Percentiles rank a stretch among this genome's conserved stretches.
These are phyloP conservation scores for Stylonectria norvegica DNA, from an alignment of 2,329 filamentous ascomycete species.

Conservation along the genomic window DNA sequence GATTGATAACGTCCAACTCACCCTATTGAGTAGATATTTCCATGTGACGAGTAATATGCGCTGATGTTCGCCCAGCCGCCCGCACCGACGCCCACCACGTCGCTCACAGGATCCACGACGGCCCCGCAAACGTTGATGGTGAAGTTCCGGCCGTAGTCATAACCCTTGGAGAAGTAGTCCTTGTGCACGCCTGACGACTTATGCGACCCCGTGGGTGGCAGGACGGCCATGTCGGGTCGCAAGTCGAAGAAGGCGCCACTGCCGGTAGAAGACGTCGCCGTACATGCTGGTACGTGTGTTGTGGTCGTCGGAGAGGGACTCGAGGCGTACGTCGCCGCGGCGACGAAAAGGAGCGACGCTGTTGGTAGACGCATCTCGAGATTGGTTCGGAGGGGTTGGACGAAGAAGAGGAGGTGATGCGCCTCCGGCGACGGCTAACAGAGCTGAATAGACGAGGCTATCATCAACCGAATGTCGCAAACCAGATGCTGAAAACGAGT, in stretches of 20 bases:
- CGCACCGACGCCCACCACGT: conserved; percentile 63
- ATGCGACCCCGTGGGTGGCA: conserved; percentile 40
- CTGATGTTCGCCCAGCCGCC: conserved; percentile 68
- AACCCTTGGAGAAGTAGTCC: conserved; percentile 65
- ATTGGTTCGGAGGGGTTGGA: neutral
- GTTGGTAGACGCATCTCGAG: conserved; percentile 27
- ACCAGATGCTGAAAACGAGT: conserved; percentile 4
- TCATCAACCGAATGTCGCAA: conserved; percentile 6
- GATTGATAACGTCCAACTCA: conserved; percentile 37
- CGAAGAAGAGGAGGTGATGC: conserved; percentile 1
- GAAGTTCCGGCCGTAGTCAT: conserved; percentile 77
- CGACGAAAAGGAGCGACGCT: conserved; percentile 33
- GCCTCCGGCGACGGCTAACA: conserved; percentile 8
- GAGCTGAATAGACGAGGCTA: conserved; percentile 1
- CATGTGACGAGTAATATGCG: conserved; percentile 68
- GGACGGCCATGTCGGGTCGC: conserved; percentile 50
- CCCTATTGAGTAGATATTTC: conserved; percentile 72
- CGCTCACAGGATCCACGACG: conserved; percentile 63
- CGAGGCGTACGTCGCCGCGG: conserved; percentile 29
- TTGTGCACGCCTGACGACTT: conserved; percentile 38
- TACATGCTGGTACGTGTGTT: conserved; percentile 48
- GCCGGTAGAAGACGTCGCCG: conserved; percentile 52
- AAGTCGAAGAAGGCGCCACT: conserved; percentile 59
- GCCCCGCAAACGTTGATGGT: conserved; percentile 78
- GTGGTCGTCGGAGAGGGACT: conserved; percentile 41